Evolutionary conservation across 2,329 filamentous ascomycete species (phyloP).

Genomic region (Ophiostoma fasciatum): DNA sequence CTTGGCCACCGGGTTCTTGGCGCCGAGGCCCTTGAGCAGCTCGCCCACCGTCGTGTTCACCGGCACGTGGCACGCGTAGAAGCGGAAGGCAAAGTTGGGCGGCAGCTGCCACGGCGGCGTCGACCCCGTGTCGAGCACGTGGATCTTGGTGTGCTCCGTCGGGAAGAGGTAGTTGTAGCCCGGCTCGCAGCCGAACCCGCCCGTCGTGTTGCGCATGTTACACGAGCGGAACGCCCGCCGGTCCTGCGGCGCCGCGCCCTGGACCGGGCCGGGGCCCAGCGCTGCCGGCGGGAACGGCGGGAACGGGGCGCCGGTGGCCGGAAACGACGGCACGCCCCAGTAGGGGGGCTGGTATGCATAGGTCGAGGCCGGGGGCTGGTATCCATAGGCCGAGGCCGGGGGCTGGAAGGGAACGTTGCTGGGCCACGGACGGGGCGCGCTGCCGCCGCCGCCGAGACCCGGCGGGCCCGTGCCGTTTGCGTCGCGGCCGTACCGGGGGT

Average conservation of each 20-base stretch:
- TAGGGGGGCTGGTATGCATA: not conserved
- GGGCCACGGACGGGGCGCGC: no score
- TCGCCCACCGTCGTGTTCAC: constrained; percentile 37
- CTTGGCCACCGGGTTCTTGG: constrained; percentile 30
- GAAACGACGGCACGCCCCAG: no score
- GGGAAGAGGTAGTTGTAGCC: constrained; percentile 52
- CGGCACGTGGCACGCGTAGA: constrained; percentile 37
- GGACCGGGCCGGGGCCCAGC: constrained; percentile 9
- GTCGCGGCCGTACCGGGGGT: constrained; percentile 14
- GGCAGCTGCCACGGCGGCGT: constrained; percentile 38
- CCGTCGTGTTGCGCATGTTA: constrained; percentile 41
- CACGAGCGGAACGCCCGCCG: constrained; percentile 33
- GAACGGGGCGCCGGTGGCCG: no score
- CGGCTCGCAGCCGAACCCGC: constrained; percentile 42
- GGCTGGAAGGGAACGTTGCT: no score
- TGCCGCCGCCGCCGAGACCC: not conserved
- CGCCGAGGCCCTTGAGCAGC: constrained; percentile 44
- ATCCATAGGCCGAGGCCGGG: no score
- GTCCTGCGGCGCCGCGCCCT: constrained; percentile 27
- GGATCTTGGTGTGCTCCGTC: constrained; percentile 40
- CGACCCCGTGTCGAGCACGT: constrained; percentile 35
- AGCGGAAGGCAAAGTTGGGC: constrained; percentile 25
- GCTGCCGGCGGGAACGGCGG: no score
- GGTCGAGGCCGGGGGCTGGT: no score
- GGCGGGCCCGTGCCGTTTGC: constrained; percentile 4